Base-by-base conservation (phyloP, 2,329 filamentous ascomycete species). In the Sphaerulina populicola region DNA sequence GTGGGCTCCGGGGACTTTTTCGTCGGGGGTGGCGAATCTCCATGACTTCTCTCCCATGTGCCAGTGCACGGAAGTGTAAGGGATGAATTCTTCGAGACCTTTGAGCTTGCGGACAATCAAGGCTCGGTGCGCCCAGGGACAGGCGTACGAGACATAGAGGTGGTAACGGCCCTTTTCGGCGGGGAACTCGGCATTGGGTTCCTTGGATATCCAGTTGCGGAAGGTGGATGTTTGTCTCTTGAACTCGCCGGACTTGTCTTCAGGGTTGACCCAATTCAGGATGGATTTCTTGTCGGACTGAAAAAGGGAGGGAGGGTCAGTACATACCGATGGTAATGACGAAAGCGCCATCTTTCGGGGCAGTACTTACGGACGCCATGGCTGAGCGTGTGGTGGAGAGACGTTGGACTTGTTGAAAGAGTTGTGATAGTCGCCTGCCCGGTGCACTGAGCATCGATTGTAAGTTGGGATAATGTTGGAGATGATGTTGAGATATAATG, bases 91-190 rank as follows among this genome's bases (percentile, higher is more conserved):
- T 62, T 97, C 86, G 0, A 98, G 77, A 0, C 91, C 93, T 74
- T 97, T 98, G 63, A 98, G 78, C 68, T 88, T 85, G 52, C 91
- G 80, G 2, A 86, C 85, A 60, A 97, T 95, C 58, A 97, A 76
- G 0, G 88, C 85, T 39, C 93, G 83, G 65, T 88, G 88, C 4
- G 91, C 90, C 90, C 90, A 96, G 3, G 90, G 90, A 70, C 90
- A 96, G 6, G 90, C 90, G 70, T 94, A 95, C 63, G 85, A 91
- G 60, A 95, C 85, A 67, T 91, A 98, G 62, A 98, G 81, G 71
- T 98, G 93, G 69, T 98, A 98, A 50, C 93, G 79, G 47, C 79
- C 88, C 71, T 87, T 88, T 72, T 97, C 91, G 0, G 88, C 79
- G 4, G 88, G 86, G 61, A 89, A 96, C 68, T 83, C 72, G 4